These are phyloP conservation scores for Chiua virens DNA, from an alignment of 768 basidiomycete genomes.

Conservation along the genomic window DNA sequence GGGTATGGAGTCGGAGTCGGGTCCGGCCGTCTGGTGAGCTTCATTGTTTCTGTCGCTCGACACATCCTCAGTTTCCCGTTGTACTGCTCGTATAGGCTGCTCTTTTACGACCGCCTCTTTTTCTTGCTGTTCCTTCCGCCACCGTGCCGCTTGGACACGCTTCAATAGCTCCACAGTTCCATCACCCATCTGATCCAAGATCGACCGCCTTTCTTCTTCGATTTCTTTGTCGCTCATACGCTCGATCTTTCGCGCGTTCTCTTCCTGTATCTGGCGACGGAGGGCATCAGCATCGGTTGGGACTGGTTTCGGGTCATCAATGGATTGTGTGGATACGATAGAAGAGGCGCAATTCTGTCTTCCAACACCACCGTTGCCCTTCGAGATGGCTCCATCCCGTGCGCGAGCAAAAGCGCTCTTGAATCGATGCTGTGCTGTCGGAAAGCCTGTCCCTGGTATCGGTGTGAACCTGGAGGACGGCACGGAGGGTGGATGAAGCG, in stretches of 20 bases:
- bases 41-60: background rate
- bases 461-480: slow-evolving; percentile 23
- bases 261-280: slow-evolving; percentile 58
- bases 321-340: slow-evolving; percentile 27
- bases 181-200: slow-evolving; percentile 71
- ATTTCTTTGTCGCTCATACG: slow-evolving; percentile 72
- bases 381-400: slow-evolving; percentile 34
- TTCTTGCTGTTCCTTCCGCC: slow-evolving; percentile 11
- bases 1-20: background rate
- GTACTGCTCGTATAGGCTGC: background rate
- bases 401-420: slow-evolving; percentile 59
- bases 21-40: background rate
- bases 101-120: slow-evolving; percentile 1
- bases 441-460: slow-evolving; percentile 51
- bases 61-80: background rate
- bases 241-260: slow-evolving; percentile 63
- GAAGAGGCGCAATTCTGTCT: slow-evolving; percentile 16
- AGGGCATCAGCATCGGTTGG: slow-evolving; percentile 30
- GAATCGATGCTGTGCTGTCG: slow-evolving; percentile 61
- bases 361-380: slow-evolving; percentile 19
- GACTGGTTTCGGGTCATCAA: slow-evolving; percentile 12
- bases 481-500: slow-evolving; percentile 19
- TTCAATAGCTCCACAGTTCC: slow-evolving; percentile 62
- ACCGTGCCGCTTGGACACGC: slow-evolving; percentile 23
- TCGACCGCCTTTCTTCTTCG: slow-evolving; percentile 60